phyloP scores from a whole-genome alignment of 163 green algal species.

The Scenedesmus sp. region DNA sequence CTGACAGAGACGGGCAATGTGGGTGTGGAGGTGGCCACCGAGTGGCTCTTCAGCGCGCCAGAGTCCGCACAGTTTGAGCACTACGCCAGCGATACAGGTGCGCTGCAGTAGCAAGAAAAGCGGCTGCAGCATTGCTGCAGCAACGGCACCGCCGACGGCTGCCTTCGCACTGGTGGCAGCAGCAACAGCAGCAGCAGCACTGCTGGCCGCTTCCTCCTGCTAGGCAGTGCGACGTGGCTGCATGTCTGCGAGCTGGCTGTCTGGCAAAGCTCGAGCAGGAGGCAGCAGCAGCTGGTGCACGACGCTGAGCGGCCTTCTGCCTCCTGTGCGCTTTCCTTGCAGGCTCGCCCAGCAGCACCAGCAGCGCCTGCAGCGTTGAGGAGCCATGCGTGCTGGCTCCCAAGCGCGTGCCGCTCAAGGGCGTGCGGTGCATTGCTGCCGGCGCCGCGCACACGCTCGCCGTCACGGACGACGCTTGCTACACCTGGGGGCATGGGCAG shows the following conservation, averaged over 20 bases:
- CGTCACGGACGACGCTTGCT: constrained; percentile 80
- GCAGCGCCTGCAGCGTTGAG: constrained; percentile 52
- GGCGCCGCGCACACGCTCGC: constrained; percentile 86
- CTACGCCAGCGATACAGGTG: constrained; percentile 53
- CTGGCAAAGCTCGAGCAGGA: not conserved
- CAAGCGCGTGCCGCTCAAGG: constrained; percentile 65
- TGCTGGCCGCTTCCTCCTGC: not conserved
- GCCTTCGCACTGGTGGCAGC: not conserved
- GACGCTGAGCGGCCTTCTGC: not conserved
- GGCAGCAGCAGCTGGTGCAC: not conserved
- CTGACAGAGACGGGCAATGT: constrained; percentile 90
- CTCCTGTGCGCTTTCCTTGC: not conserved
- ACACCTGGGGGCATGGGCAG: constrained; percentile 76
- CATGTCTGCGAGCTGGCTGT: not conserved
- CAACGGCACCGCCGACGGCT: not conserved
- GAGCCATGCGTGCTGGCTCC: constrained; percentile 49
- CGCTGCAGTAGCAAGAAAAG: constrained; percentile 46
- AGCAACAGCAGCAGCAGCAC: not conserved
- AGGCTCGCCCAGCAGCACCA: constrained; percentile 54
- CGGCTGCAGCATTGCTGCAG: constrained; percentile 23
- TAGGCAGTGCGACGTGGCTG: not conserved
- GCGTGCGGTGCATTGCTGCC: constrained; percentile 77
- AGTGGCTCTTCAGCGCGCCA: constrained; percentile 84
- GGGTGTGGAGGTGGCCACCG: constrained; percentile 89
- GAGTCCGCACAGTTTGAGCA: constrained; percentile 71